Evolutionary conservation across 225 moss, liverwort and hornwort species (phyloP).

Genomic region (Climacium dendroides): DNA sequence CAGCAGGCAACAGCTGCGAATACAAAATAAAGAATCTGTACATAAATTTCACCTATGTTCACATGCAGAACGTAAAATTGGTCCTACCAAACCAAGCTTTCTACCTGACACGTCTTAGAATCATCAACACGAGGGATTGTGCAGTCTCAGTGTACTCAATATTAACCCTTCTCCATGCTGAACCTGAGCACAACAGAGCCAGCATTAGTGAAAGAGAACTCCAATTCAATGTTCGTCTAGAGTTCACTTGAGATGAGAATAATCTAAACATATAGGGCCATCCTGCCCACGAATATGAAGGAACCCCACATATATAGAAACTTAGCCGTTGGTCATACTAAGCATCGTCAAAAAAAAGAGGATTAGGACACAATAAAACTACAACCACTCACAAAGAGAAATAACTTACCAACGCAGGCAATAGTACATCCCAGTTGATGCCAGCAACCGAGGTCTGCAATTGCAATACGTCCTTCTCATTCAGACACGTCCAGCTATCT

Average conservation of each 20-base stretch:
- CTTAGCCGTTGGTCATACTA: not conserved
- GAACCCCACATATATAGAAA: not conserved
- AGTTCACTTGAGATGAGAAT: not conserved
- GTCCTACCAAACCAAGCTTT: constrained; percentile 12
- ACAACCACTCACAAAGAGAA: not conserved
- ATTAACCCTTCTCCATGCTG: not conserved
- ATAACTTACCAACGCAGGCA: constrained; percentile 5
- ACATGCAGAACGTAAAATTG: constrained; percentile 8
- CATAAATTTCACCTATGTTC: constrained; percentile 23
- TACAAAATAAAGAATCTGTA: constrained; percentile 47
- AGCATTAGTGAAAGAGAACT: not conserved
- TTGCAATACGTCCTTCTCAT: not conserved
- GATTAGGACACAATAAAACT: not conserved
- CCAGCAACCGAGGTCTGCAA: constrained; percentile 7
- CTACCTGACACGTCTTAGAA: not conserved
- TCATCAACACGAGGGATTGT: not conserved
- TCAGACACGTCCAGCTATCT: not conserved
- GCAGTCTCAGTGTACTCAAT: not conserved
- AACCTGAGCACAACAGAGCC: constrained; percentile 3
- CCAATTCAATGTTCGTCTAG: not conserved
- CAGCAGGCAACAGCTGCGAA: constrained; percentile 15
- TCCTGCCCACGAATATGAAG: not conserved
- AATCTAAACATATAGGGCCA: not conserved
- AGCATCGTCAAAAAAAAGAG: not conserved
- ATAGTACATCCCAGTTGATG: constrained; percentile 1